A percentile compares a stretch with the other conserved stretches of the same genome.
Evolutionary conservation across 2,329 filamentous ascomycete genomes (phyloP).

Genomic region (Nothomitra cinnamomea): DNA sequence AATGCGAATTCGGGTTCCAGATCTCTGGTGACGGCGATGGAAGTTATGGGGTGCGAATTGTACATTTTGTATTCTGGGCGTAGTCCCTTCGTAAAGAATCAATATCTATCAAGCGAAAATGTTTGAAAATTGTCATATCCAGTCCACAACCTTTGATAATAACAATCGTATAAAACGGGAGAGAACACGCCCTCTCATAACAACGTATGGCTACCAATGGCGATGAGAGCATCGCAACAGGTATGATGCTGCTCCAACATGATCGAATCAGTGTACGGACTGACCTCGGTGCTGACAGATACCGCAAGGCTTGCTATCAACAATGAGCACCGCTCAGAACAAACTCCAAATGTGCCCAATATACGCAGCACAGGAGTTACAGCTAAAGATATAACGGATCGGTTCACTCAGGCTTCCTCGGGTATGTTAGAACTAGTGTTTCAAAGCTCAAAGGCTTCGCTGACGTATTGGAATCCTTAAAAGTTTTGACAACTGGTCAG

Average conservation of each 20-base stretch:
- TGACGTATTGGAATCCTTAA: neutral
- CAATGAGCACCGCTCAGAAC: neutral
- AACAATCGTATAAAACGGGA: neutral
- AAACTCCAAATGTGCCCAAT: neutral
- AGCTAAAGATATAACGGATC: conserved; percentile 35
- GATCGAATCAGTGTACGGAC: neutral
- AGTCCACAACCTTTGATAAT: neutral
- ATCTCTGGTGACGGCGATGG: conserved; percentile 2
- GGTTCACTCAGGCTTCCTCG: conserved; percentile 34
- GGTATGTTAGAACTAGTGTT: conserved; percentile 22
- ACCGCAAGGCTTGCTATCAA: conserved; percentile 1
- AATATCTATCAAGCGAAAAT: conserved; percentile 2
- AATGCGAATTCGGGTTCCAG: neutral
- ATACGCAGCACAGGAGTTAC: conserved; percentile 7
- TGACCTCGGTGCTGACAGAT: neutral
- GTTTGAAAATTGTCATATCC: neutral
- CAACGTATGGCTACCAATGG: neutral
- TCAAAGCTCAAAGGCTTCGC: neutral
- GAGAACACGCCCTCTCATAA: neutral
- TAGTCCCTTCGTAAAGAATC: neutral
- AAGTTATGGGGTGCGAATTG: conserved; percentile 8
- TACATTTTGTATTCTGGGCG: conserved; percentile 6
- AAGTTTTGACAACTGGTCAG: conserved; percentile 62
- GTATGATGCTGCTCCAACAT: neutral
- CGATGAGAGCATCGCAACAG: neutral